Conservation (phyloP, 1,139 yeast species). For the Pichia cactophila region DNA sequence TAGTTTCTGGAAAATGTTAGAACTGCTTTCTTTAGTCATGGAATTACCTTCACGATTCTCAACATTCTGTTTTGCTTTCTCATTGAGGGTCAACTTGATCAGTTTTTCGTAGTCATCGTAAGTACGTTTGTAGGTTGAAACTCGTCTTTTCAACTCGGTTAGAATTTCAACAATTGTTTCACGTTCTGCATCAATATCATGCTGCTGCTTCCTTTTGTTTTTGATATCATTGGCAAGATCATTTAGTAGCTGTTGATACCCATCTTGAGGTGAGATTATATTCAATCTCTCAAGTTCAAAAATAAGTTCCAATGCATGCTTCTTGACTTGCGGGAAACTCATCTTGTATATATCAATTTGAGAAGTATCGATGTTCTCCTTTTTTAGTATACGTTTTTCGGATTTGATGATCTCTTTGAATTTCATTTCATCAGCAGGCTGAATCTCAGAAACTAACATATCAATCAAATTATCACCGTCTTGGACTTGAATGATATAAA, state of each 20-base stretch:
- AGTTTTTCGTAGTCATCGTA: slow-evolving; percentile 61
- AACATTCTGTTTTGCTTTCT: slow-evolving; percentile 1
- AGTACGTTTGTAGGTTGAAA: slow-evolving; percentile 51
- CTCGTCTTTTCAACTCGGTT: slow-evolving; percentile 53
- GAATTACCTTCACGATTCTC: not conserved
- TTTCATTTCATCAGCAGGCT: slow-evolving; percentile 55
- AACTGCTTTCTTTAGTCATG: not conserved
- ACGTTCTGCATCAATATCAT: slow-evolving; percentile 55
- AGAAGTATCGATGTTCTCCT: slow-evolving; percentile 22
- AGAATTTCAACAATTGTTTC: slow-evolving; percentile 54
- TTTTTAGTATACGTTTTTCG: slow-evolving; percentile 31
- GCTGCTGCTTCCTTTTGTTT: slow-evolving; percentile 65
- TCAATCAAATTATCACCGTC: slow-evolving; percentile 67
- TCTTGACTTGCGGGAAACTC: slow-evolving; percentile 71
- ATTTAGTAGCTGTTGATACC: slow-evolving; percentile 73
- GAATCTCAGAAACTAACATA: slow-evolving; percentile 63
- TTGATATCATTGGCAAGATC: slow-evolving; percentile 81
- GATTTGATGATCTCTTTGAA: slow-evolving; percentile 48
- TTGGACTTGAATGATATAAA: slow-evolving; percentile 79
- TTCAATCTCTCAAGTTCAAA: slow-evolving; percentile 71
- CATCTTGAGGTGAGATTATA: slow-evolving; percentile 54
- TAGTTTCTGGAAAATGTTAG: slow-evolving; percentile 3
- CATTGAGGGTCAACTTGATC: slow-evolving; percentile 51
- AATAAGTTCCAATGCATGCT: slow-evolving; percentile 64
- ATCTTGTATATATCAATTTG: slow-evolving; percentile 49